A percentile compares a stretch with the other conserved stretches of the same genome.
phyloP scores from a whole-genome alignment of 441 rosid species.

The Arabidopsis hybrid region DNA sequence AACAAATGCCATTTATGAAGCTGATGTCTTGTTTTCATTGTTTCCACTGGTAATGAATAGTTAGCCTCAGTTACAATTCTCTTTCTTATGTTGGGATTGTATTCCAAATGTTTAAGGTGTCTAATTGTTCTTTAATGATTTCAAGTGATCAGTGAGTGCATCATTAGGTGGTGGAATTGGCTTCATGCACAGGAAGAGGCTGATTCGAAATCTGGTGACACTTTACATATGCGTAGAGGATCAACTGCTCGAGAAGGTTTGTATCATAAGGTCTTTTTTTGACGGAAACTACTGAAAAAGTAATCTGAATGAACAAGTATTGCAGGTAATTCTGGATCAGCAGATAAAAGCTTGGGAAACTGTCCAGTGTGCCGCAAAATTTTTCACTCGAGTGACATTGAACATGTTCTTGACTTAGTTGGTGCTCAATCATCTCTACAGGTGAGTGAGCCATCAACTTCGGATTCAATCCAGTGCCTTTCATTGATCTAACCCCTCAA shows the following conservation, averaged over 20 bases:
- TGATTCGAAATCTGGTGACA: slow-evolving; percentile 41
- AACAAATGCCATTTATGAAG: slow-evolving; percentile 81
- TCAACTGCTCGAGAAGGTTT: slow-evolving; percentile 53
- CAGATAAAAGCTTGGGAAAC: slow-evolving; percentile 50
- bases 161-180: slow-evolving; percentile 91
- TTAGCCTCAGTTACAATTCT: slow-evolving; percentile 6
- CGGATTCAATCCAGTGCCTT: background rate
- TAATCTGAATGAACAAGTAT: slow-evolving; percentile 14
- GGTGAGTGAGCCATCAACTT: slow-evolving; percentile 49
- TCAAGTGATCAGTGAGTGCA: slow-evolving; percentile 75
- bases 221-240: slow-evolving; percentile 34
- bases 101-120: slow-evolving; percentile 6
- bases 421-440: slow-evolving; percentile 53
- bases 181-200: slow-evolving; percentile 58
- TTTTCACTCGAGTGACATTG: slow-evolving; percentile 73
- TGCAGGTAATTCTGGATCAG: slow-evolving; percentile 40
- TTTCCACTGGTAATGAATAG: slow-evolving; percentile 69
- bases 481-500: too few relatives aligned
- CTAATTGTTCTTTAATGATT: slow-evolving; percentile 34
- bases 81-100: background rate
- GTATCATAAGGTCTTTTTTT: slow-evolving; percentile 3
- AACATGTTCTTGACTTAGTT: slow-evolving; percentile 79
- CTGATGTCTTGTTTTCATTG: slow-evolving; percentile 98
- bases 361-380: slow-evolving; percentile 90
- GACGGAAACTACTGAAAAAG: background rate